Base-by-base conservation (phyloP, 176 grass and related monocot genomes). In the Phyllostachys edulis region DNA sequence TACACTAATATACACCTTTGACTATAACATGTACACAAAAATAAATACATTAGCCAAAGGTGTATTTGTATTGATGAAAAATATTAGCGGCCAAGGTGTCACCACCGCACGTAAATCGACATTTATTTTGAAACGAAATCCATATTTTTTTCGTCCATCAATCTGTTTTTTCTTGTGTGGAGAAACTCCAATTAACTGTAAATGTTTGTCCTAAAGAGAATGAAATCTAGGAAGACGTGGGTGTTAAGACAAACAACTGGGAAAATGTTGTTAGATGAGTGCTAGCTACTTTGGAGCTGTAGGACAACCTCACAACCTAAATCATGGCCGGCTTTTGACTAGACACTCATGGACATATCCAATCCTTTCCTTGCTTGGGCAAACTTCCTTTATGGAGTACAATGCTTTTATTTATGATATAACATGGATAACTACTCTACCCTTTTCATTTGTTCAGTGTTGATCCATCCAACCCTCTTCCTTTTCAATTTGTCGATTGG, bases 281-380 rank as follows among this genome's bases (percentile, higher is more conserved):
- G 2, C 4, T 0, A 60, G 12, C 61, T 14, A 7, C 32, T 41
- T 69, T 16, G 26, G 9, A 69, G n/a, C 7, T 27, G 34, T 41
- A 42, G 76, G 32, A n/a, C 57, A 73, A 36, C 39, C 75, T 50
- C 9, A 8, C 5, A 62, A 17, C 56, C 20, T 9, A 80, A 73
- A 65, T 44, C 67, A 80, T 64, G 76, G n/a, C 6, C 1, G 71
- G 61, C 55, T 86, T 79, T 86, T 80, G 84, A 65, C 76, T 65
- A 55, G 57, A 42, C 46, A 54, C 11, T 60, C 4, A 0, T 86
- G 84, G 38, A 42, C 68, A 41, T 38, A 73, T 80, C 32, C 7
- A 65, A 27, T 38, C 51, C 45, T 44, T 65, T 52, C 14, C 14
- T 78, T 83, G 45, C 9, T 59, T 63, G 34, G 54, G 42, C 47